Evolutionary conservation across 1,139 yeast species (phyloP).

Genomic region (Sugiyamaella neomexicana): DNA sequence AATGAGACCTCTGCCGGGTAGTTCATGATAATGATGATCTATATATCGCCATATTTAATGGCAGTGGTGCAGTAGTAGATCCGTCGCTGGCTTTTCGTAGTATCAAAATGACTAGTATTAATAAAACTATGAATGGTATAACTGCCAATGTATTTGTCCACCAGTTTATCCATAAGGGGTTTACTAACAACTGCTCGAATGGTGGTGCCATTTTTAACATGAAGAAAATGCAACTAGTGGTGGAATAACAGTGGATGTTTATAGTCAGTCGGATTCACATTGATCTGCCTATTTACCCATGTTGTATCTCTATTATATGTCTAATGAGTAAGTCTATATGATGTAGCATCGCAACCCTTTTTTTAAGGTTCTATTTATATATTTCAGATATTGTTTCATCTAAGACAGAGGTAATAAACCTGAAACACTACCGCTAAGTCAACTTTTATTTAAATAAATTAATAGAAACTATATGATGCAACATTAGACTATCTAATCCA

Average conservation of each 20-base stretch:
- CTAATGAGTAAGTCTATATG: too few relatives aligned
- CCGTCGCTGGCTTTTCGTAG: not conserved
- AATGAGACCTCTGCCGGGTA: too few relatives aligned
- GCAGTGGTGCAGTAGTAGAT: not conserved
- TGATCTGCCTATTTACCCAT: too few relatives aligned
- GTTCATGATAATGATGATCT: not conserved
- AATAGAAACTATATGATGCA: conserved; percentile 2
- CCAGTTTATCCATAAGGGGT: not conserved
- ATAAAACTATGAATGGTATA: conserved; percentile 1
- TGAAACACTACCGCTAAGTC: not conserved
- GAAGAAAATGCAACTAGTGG: not conserved
- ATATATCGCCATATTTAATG: not conserved
- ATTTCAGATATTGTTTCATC: not conserved
- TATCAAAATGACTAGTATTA: not conserved
- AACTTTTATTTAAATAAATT: not conserved
- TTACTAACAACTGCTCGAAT: not conserved
- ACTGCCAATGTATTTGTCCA: not conserved
- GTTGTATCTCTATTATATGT: too few relatives aligned
- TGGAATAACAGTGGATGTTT: too few relatives aligned
- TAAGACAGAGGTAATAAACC: not conserved
- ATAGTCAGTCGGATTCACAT: too few relatives aligned
- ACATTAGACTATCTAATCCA: conserved; percentile 13
- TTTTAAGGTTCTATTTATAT: not conserved
- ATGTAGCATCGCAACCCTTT: too few relatives aligned
- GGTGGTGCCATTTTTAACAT: not conserved